A percentile compares a stretch with the other conserved stretches of the same genome.
Evolutionary conservation across 2,329 filamentous ascomycete genomes (phyloP).

Genomic region (Thelonectria blattea): DNA sequence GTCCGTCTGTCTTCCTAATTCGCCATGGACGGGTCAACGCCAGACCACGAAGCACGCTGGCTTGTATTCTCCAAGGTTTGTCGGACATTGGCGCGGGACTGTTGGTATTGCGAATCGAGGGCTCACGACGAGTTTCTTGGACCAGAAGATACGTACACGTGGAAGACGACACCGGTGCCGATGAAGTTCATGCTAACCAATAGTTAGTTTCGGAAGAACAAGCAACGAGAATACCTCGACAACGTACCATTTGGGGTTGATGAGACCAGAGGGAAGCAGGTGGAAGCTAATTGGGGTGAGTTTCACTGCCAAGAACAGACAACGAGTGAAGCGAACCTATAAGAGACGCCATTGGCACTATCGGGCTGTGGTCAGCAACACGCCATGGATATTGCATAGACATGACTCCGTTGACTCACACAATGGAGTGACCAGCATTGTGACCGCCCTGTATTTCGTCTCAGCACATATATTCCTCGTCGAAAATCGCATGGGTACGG

Average conservation of each 20-base stretch:
- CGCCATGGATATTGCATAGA: not conserved
- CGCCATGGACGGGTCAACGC: not conserved
- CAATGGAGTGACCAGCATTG: conserved; percentile 18
- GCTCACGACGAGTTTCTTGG: not conserved
- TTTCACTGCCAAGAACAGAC: not conserved
- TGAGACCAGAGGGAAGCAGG: conserved; percentile 24
- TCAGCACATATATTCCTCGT: no score
- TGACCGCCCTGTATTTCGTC: conserved; percentile 3
- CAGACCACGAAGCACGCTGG: not conserved
- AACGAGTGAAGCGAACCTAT: not conserved
- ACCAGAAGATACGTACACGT: not conserved
- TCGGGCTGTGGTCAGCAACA: not conserved
- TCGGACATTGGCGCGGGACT: no score
- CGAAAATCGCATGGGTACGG: no score
- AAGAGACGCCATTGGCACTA: not conserved
- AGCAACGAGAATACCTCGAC: not conserved
- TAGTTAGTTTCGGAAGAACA: not conserved
- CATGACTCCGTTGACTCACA: conserved; percentile 16
- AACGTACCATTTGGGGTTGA: conserved; percentile 13
- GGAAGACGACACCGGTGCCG: not conserved
- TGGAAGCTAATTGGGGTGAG: conserved; percentile 18
- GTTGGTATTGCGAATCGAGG: not conserved
- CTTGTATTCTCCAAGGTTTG: no score
- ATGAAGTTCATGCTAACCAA: not conserved
- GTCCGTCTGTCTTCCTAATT: not conserved